These are phyloP conservation scores for Casaregolazyma suthepensis DNA, from an alignment of 1,139 yeast species.

Conservation along the genomic window DNA sequence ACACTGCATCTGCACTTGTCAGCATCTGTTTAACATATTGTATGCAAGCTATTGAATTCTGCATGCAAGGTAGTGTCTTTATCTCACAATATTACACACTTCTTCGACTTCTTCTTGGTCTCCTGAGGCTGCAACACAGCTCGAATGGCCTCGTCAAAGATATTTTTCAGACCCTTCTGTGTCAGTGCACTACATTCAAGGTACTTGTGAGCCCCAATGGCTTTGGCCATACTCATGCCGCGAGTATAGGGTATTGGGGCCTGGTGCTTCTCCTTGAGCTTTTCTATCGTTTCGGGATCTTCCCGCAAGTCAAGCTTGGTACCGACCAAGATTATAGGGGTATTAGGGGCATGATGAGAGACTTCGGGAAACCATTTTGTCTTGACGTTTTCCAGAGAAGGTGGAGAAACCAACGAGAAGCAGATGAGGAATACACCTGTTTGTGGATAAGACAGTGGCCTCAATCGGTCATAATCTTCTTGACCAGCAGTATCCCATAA, in stretches of 20 bases:
- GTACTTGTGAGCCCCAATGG: conserved; percentile 63
- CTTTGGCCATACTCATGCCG: conserved; percentile 63
- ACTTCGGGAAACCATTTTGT: conserved; percentile 83
- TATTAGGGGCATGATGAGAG: conserved; percentile 77
- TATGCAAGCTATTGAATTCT: not conserved
- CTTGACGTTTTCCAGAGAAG: conserved; percentile 68
- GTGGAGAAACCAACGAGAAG: conserved; percentile 78
- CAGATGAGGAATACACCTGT: conserved; percentile 86
- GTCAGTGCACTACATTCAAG: conserved; percentile 93
- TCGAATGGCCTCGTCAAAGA: conserved; percentile 72
- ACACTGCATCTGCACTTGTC: not conserved
- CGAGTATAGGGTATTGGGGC: conserved; percentile 59
- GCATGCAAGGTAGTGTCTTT: not conserved
- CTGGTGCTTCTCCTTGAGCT: conserved; percentile 55
- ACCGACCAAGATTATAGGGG: conserved; percentile 73
- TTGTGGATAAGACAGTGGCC: conserved; percentile 90
- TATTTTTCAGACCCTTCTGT: conserved; percentile 69
- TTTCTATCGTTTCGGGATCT: conserved; percentile 69
- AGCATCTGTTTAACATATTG: not conserved
- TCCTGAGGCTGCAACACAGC: conserved; percentile 10
- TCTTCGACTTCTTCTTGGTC: conserved; percentile 32
- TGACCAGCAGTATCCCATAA: conserved; percentile 99
- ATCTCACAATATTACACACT: conserved; percentile 64
- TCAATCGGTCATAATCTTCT: conserved; percentile 82
- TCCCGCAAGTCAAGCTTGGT: conserved; percentile 84